Conservation (phyloP, 441 rosid species). For the Brassica balearica region DNA sequence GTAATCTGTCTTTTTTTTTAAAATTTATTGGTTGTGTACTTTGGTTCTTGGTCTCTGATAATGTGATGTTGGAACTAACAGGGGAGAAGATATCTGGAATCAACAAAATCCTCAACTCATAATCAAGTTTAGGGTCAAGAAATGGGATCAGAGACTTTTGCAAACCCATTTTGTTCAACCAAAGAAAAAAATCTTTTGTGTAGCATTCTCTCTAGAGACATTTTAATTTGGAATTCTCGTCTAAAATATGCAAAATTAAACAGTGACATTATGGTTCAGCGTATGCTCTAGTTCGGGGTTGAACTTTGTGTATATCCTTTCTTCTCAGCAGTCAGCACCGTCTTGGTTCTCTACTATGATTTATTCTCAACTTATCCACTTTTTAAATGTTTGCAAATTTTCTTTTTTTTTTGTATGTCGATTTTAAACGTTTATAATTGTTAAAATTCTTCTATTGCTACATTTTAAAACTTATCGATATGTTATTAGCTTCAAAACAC, state of each 20-base stretch:
- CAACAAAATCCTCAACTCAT: slow-evolving; percentile 6
- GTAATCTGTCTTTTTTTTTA: background rate
- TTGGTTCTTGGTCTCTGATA: background rate
- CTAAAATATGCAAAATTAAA: background rate
- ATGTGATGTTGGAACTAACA: slow-evolving; percentile 18
- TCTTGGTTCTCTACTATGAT: background rate
- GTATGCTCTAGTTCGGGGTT: background rate
- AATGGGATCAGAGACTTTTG: background rate
- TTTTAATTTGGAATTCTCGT: background rate
- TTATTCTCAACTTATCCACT: background rate
- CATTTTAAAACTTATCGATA: too few species aligned
- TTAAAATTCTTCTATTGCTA: too few species aligned
- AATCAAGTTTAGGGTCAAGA: slow-evolving; percentile 10
- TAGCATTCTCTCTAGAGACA: slow-evolving; percentile 1
- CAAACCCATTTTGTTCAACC: background rate
- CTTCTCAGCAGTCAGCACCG: background rate
- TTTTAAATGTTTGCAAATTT: background rate
- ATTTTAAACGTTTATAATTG: too few species aligned
- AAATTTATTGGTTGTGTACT: background rate
- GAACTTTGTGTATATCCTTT: background rate
- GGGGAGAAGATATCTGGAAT: slow-evolving; percentile 24
- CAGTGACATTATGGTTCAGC: background rate
- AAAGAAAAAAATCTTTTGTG: background rate
- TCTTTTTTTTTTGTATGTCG: too few species aligned
- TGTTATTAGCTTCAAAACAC: too few species aligned